A percentile compares a stretch with the other conserved stretches of the same genome.
Conservation (phyloP, 78 protist species). For the Tieghemostelium lacteum region DNA sequence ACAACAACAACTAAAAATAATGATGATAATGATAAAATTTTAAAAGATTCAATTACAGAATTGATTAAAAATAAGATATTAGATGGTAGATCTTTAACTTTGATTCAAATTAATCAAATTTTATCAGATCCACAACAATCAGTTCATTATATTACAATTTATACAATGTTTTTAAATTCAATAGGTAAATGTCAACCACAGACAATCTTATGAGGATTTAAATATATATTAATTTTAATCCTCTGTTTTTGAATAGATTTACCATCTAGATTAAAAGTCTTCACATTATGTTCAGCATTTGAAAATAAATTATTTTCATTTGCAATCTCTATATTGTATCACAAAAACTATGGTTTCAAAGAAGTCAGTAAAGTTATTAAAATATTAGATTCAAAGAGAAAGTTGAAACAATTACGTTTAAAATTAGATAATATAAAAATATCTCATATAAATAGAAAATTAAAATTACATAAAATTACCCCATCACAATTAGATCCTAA, state of each 20-base stretch:
- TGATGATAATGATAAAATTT: no score
- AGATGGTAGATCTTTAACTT: no score
- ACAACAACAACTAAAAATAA: no score
- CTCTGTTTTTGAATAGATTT: not conserved
- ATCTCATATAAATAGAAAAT: slow-evolving; percentile 17
- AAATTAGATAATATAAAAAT: slow-evolving; percentile 15
- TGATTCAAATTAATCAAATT: no score
- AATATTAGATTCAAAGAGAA: slow-evolving; percentile 47
- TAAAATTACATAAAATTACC: not conserved
- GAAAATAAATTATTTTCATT: slow-evolving; percentile 21
- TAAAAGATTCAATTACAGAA: no score
- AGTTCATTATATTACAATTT: no score
- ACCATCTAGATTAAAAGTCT: slow-evolving; percentile 27
- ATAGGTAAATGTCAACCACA: not conserved
- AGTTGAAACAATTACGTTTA: not conserved
- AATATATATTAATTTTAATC: not conserved
- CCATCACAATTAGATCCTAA: not conserved
- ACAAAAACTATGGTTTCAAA: slow-evolving; percentile 59
- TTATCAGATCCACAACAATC: no score
- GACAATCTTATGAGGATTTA: not conserved
- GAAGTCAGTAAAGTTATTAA: slow-evolving; percentile 60
- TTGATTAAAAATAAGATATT: no score
- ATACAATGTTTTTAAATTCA: not conserved
- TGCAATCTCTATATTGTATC: slow-evolving; percentile 32
- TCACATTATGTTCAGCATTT: slow-evolving; percentile 50